Evolutionary conservation across 2,329 filamentous ascomycete genomes (phyloP).

Genomic region (Neonectria coccinea): DNA sequence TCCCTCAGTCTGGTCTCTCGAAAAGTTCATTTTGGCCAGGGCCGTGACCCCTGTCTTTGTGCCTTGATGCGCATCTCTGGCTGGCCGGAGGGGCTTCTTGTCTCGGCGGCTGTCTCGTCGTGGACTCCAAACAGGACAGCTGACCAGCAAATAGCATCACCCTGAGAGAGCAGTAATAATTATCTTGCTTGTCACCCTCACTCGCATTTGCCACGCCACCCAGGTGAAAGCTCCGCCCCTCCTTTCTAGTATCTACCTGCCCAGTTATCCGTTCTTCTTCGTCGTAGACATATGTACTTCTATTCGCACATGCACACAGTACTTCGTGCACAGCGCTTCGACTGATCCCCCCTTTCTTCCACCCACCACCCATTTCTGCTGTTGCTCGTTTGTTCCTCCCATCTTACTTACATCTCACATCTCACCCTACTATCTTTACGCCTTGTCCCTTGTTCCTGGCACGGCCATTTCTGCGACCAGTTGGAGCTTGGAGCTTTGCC

Average conservation of each 20-base stretch:
- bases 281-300: not conserved
- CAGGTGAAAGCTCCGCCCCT: not conserved
- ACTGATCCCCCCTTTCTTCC: constrained; percentile 9
- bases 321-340: not conserved
- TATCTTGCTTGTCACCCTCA: not conserved
- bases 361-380: constrained; percentile 21
- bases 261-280: not conserved
- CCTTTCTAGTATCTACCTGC: not conserved
- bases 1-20: not conserved
- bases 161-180: too few relatives aligned
- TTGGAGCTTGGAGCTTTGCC: constrained; percentile 36
- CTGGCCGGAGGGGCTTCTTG: constrained; percentile 6
- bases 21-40: not conserved
- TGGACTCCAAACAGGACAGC: not conserved
- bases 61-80: constrained; percentile 4
- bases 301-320: not conserved
- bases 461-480: constrained; percentile 48
- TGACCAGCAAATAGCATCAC: not conserved
- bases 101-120: constrained; percentile 2
- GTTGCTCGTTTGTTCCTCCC: constrained; percentile 8
- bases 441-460: constrained; percentile 38
- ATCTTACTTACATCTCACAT: constrained; percentile 17
- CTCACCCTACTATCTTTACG: constrained; percentile 17
- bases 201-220: not conserved
- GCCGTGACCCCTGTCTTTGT: not conserved